phyloP scores from a whole-genome alignment of 345 rosid genomes.

The Psidium friedrichsthalianum region DNA sequence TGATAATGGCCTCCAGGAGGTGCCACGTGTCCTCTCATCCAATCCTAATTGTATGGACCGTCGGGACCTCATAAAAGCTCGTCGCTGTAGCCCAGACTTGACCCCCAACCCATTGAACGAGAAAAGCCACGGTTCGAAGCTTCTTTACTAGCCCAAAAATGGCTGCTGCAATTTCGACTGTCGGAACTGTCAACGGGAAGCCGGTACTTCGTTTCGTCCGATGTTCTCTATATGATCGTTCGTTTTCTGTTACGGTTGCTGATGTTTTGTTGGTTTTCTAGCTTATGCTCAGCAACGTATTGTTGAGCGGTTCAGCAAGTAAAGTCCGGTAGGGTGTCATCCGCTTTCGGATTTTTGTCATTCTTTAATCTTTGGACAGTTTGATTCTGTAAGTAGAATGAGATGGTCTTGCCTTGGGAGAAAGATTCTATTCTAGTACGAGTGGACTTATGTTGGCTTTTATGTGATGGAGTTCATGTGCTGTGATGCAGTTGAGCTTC shows the following conservation, averaged over 20 bases:
- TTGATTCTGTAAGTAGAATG: not conserved
- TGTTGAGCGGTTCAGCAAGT: not conserved
- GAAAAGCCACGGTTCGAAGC: not conserved
- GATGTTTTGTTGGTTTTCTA: not conserved
- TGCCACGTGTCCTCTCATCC: not conserved
- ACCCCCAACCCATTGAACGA: not conserved
- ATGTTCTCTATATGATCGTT: not conserved
- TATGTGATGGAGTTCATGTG: not conserved
- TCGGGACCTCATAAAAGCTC: not conserved
- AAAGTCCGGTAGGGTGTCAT: not conserved
- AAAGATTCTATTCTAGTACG: not conserved
- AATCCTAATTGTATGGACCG: not conserved
- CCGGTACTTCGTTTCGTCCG: not conserved
- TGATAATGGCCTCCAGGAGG: not conserved
- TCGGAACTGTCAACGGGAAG: not conserved
- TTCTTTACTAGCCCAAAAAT: not conserved
- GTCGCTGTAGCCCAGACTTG: not conserved
- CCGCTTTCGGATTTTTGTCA: not conserved
- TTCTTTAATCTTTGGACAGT: not conserved
- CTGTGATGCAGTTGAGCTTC: constrained; percentile 1
- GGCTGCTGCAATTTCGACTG: not conserved
- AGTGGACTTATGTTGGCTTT: not conserved
- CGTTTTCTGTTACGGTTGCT: not conserved
- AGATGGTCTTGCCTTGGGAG: not conserved
- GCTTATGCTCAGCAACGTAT: not conserved